phyloP scores from a whole-genome alignment of 164 flowering plant species.

The Hamamelis virginiana region DNA sequence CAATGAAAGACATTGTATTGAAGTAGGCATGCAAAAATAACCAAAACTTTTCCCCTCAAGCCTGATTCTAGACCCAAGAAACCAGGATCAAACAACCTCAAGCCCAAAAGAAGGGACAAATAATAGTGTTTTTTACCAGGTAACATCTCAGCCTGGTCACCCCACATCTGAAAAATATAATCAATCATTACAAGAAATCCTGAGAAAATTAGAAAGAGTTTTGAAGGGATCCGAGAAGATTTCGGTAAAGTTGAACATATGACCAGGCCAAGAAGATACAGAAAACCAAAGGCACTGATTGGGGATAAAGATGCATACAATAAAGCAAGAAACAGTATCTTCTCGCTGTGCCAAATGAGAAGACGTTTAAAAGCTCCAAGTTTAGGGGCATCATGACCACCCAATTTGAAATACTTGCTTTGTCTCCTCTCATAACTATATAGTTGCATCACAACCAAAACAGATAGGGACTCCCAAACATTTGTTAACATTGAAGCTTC shows the following conservation, averaged over 20 bases:
- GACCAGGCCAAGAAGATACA: constrained; percentile 71
- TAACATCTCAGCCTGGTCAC: constrained; percentile 64
- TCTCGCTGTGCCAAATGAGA: constrained; percentile 72
- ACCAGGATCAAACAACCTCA: constrained; percentile 46
- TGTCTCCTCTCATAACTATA: constrained; percentile 84
- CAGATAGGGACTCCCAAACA: constrained; percentile 73
- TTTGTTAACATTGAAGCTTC: constrained; percentile 55
- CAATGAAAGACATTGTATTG: constrained; percentile 77
- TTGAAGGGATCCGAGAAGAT: constrained; percentile 66
- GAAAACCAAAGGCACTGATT: constrained; percentile 70
- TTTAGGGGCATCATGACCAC: constrained; percentile 28
- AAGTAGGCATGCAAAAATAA: constrained; percentile 68
- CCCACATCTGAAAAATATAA: constrained; percentile 83
- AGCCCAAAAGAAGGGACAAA: constrained; percentile 56
- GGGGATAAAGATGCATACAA: constrained; percentile 78
- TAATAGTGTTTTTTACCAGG: constrained; percentile 62
- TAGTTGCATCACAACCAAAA: constrained; percentile 75
- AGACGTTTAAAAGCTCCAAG: constrained; percentile 47
- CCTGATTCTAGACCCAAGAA: constrained; percentile 75
- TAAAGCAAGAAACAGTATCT: constrained; percentile 54
- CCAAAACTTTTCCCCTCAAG: constrained; percentile 72
- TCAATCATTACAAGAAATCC: constrained; percentile 57
- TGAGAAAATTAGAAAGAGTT: constrained; percentile 53
- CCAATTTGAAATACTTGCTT: constrained; percentile 37
- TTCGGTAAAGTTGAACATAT: constrained; percentile 61